These are phyloP conservation scores for Zoysia pacifica DNA, from an alignment of 176 grass and related monocot species.

Conservation along the genomic window DNA sequence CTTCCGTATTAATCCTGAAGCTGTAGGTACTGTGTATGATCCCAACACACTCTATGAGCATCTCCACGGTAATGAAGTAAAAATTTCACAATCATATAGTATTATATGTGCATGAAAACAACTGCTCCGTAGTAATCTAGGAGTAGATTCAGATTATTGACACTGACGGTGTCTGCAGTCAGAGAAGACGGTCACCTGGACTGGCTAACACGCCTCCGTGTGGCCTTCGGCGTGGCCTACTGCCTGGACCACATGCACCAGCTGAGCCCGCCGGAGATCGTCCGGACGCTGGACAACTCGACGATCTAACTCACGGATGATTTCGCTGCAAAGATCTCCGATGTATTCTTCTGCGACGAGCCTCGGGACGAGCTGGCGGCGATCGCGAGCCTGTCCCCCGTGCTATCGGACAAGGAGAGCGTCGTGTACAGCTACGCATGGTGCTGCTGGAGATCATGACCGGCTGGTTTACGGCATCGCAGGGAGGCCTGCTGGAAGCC, in stretches of 20 bases:
- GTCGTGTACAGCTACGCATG: conserved; percentile 82
- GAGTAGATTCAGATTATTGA: not conserved
- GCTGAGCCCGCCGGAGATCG: conserved; percentile 64
- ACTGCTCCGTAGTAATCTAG: no score
- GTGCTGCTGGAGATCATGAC: conserved; percentile 83
- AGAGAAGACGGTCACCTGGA: conserved; percentile 76
- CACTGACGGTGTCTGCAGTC: conserved; percentile 18
- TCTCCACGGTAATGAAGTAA: conserved; percentile 63
- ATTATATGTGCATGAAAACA: not conserved
- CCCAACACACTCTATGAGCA: conserved; percentile 87
- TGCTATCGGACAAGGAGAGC: conserved; percentile 36
- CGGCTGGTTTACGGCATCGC: conserved; percentile 57
- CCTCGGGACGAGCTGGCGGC: not conserved
- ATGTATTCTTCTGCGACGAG: conserved; percentile 64
- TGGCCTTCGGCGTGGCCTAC: conserved; percentile 75
- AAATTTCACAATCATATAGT: not conserved
- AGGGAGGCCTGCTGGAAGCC: conserved; percentile 53
- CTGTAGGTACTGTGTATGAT: conserved; percentile 39
- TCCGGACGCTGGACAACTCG: conserved; percentile 61
- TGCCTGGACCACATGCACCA: conserved; percentile 92
- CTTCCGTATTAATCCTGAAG: no score
- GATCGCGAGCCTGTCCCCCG: conserved; percentile 27
- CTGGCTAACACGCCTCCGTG: conserved; percentile 66
- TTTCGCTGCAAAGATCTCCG: conserved; percentile 82
- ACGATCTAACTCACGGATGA: conserved; percentile 84